Evolutionary conservation across 306 rosid species (phyloP).

Genomic region (Corylus americana): DNA sequence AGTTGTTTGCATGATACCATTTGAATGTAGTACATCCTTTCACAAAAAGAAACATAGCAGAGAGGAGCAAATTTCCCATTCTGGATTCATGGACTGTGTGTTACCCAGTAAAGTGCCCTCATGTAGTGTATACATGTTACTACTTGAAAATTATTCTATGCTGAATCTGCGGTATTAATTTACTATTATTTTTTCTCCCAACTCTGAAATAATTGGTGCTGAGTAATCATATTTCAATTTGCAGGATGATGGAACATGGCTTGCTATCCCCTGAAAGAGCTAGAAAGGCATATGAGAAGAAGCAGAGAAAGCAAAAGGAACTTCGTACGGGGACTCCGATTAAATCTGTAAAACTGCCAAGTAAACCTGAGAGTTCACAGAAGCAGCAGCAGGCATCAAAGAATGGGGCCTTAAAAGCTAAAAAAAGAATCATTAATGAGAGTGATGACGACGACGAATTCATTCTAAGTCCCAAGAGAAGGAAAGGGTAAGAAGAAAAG

Average conservation of each 20-base stretch:
- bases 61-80: not conserved
- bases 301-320: constrained; percentile 86
- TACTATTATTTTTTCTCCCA: constrained; percentile 5
- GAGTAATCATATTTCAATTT: constrained; percentile 17
- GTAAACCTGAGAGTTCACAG: constrained; percentile 63
- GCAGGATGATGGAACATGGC: constrained; percentile 99
- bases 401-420: constrained; percentile 74
- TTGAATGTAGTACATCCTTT: not conserved
- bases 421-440: constrained; percentile 50
- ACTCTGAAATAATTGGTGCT: not conserved
- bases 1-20: not conserved
- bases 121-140: not conserved
- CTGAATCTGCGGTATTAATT: not conserved
- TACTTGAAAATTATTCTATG: not conserved
- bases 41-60: not conserved
- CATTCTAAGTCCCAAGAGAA: constrained; percentile 72
- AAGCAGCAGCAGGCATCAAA: constrained; percentile 63
- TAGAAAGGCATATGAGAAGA: constrained; percentile 78
- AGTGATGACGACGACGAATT: constrained; percentile 61
- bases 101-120: not conserved
- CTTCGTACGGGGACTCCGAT: constrained; percentile 71
- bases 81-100: not conserved
- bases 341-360: constrained; percentile 54
- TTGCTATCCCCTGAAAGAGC: constrained; percentile 74
- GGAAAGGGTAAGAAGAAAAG: constrained; percentile 49